Evolutionary conservation across 2,329 filamentous ascomycete species (phyloP), one percentile per base, ranked within the genome.

Genomic region (Falciphora oryzae): DNA sequence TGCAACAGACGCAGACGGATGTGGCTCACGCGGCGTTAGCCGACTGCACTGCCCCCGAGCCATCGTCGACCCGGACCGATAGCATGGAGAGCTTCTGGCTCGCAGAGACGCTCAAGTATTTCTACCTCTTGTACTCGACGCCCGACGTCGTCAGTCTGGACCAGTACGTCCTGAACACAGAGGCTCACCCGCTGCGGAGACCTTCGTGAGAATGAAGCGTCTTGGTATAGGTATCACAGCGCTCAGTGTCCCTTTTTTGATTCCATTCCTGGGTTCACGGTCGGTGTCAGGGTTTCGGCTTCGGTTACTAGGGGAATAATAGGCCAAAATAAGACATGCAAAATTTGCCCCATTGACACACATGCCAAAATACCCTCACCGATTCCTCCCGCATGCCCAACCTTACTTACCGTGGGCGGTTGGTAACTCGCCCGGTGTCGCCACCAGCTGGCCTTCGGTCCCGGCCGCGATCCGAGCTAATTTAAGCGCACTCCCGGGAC

Each of bases 81-180:
- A 83, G 82, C 63, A 91, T 91, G 89, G 61, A 81, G 79, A 83
- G 81, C 64, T 92, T 91, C 72, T 93, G 90, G 88, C 79, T 90
- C 69, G 87, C 87, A 3, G 89, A 93, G 79, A 93, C 89, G 57
- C 75, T 91, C 68, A 93, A 92, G 75, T 92, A 92, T 70, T 92
- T 92, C 66, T 93, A 89, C 70, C 76, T 92, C 65, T 83, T 91
- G 25, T 93, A 91, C 69, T 85, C 84, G 60, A 84, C 89, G 64
- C 83, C 86, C 3, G 78, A 82, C 16, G 72, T 86, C 28, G 78
- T 91, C 35, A 89, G 83, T 74, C 75, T 93, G 70, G 89, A 93
- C 73, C 83, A 91, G 10, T 92, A 84, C 78, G 88, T 92, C 63
- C 76, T 88, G 60, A 85, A 85, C 72, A 85, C 83, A 5, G 83